Base-by-base conservation (phyloP, 495 filamentous ascomycete genomes). In the Tuber brumale region DNA sequence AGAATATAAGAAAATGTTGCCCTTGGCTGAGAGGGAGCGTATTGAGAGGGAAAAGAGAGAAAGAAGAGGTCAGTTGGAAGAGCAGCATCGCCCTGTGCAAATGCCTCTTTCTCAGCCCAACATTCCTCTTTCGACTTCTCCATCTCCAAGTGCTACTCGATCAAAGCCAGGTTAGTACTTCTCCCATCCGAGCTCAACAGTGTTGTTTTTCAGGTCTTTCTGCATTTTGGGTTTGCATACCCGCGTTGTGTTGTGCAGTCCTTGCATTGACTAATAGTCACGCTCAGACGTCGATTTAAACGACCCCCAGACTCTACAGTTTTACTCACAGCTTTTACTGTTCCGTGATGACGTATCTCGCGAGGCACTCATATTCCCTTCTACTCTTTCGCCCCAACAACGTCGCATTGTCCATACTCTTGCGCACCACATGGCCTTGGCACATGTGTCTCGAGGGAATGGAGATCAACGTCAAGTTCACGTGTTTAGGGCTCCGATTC, bases 1-100 rank as follows among this genome's bases (percentile, higher is more conserved):
- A 19, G 95, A 99, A 83, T 99, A 98, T 85, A 99, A 99, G 88
- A 99, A 98, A 87, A 99, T 99, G 95, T 88, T 99, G 35, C 95
- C 95, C 18, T 87, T 94, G 70, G 92, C 94, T 73, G 95, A 99
- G 84, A 90, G 95, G 72, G 95, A 99, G 83, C 90, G 96, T 35
- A 99, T 99, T 77, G 95, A 99, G 83, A 88, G 95, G 42, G 95
- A 98, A 85, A 99, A 99, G 89, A 88, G 95, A 69, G 95, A 98
- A 86, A 92, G 95, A 82, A 91, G 95, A 77, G 95, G 95, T 70
- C 95, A 99, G 84, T 87, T 99, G 61, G 94, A 98, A 84, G 95
- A 98, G 85, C 95, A 99, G 84, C 95, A 99, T 84, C 88, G 94
- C 42, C 92, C 92, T 35, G 88, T 93, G 81, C 85, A 85, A 31